A percentile compares a stretch with the other conserved stretches of the same genome.
These are phyloP conservation scores for Isoetes engelmannii DNA, from an alignment of 83 land plant genomes.

Conservation along the genomic window DNA sequence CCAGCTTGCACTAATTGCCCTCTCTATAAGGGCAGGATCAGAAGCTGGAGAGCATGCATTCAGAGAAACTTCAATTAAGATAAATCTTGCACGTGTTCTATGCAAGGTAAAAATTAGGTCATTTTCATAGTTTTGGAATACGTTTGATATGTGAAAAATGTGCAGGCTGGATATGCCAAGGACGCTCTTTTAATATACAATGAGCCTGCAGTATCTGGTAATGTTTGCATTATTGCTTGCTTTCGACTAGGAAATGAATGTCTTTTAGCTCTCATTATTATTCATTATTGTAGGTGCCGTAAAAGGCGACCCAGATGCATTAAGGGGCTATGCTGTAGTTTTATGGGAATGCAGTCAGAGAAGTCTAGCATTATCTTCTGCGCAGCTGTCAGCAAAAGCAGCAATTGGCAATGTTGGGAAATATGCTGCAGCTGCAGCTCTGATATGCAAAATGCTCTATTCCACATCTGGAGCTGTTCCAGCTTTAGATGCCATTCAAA, in stretches of 20 bases:
- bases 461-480: constrained; percentile 15
- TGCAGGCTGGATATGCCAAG: constrained; percentile 17
- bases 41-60: neutral
- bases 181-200: constrained; percentile 21
- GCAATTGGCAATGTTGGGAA: neutral
- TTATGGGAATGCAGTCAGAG: constrained; percentile 17
- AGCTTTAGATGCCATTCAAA: constrained; percentile 20
- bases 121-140: neutral
- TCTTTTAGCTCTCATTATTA: neutral
- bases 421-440: constrained; percentile 13
- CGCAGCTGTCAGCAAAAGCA: constrained; percentile 16
- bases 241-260: neutral
- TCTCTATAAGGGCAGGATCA: neutral
- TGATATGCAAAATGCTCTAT: constrained; percentile 22
- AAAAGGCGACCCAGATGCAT: constrained; percentile 19
- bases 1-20: constrained; percentile 9
- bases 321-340: constrained; percentile 26
- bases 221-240: neutral
- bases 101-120: constrained; percentile 24
- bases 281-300: constrained; percentile 7
- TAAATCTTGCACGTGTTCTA: constrained; percentile 29
- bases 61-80: constrained; percentile 1
- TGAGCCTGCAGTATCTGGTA: constrained; percentile 23
- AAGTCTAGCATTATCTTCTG: constrained; percentile 15
- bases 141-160: neutral